Conservation (phyloP, 306 rosid species). For the Vigna angularis region DNA sequence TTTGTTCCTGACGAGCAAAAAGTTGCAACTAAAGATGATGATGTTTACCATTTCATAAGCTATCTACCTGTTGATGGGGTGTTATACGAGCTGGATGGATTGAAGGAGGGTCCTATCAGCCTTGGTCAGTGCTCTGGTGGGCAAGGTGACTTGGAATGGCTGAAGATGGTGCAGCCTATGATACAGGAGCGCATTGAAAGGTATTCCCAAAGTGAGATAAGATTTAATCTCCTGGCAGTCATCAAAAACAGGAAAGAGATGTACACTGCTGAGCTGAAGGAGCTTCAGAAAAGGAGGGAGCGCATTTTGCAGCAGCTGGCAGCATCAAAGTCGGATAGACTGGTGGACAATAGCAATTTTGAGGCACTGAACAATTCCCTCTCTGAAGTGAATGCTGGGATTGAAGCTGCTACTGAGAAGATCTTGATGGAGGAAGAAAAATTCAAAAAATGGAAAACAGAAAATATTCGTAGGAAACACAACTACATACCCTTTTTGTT, state of each 20-base stretch:
- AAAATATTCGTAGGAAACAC: constrained; percentile 93
- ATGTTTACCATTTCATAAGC: constrained; percentile 96
- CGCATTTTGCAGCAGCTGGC: constrained; percentile 91
- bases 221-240: constrained; percentile 92
- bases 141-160: constrained; percentile 91
- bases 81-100: constrained; percentile 94
- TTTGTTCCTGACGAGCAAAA: constrained; percentile 94
- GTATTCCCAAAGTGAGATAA: constrained; percentile 88
- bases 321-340: constrained; percentile 68
- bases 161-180: constrained; percentile 87
- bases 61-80: constrained; percentile 92
- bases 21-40: constrained; percentile 86
- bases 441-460: constrained; percentile 91
- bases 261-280: constrained; percentile 90
- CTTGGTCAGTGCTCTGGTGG: constrained; percentile 92
- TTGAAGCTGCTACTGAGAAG: constrained; percentile 87
- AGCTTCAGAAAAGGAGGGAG: constrained; percentile 97
- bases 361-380: constrained; percentile 89
- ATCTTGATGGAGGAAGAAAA: constrained; percentile 96
- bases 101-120: constrained; percentile 97
- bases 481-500: constrained; percentile 97
- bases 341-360: constrained; percentile 56
- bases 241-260: constrained; percentile 93
- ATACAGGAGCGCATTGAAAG: constrained; percentile 95
- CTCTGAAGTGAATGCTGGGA: constrained; percentile 88